Percentiles rank a stretch among this genome's conserved stretches.
These are phyloP conservation scores for Cordyceps javanica DNA, from an alignment of 2,329 filamentous ascomycete genomes.

Conservation along the genomic window DNA sequence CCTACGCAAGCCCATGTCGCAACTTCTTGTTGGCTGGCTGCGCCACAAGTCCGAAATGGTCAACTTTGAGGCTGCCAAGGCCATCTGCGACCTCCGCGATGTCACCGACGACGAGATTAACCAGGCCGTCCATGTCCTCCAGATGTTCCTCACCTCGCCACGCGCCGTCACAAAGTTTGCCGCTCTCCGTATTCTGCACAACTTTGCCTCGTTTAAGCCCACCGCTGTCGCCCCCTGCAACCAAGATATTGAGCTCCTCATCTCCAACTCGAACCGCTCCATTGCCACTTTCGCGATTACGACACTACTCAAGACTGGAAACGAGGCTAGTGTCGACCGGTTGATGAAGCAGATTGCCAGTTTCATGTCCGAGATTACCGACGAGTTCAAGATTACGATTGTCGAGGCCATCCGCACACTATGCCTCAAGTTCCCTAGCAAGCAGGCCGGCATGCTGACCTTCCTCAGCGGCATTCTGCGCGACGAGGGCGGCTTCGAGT, in stretches of 20 bases:
- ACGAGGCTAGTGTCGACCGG: slow-evolving; percentile 92
- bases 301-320: slow-evolving; percentile 94
- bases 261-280: slow-evolving; percentile 93
- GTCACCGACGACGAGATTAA: slow-evolving; percentile 86
- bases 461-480: slow-evolving; percentile 96
- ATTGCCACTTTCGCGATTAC: slow-evolving; percentile 99
- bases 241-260: slow-evolving; percentile 92
- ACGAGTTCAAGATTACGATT: slow-evolving; percentile 99
- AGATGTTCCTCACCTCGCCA: slow-evolving; percentile 93
- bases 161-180: slow-evolving; percentile 96
- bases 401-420: slow-evolving; percentile 95
- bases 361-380: slow-evolving; percentile 98
- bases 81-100: slow-evolving; percentile 90
- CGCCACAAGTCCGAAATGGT: slow-evolving; percentile 99
- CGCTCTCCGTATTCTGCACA: slow-evolving; percentile 91
- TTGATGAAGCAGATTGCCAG: slow-evolving; percentile 98
- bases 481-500: slow-evolving; percentile 96
- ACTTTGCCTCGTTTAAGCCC: slow-evolving; percentile 94
- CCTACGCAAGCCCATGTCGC: slow-evolving; percentile 92
- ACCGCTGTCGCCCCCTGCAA: slow-evolving; percentile 90
- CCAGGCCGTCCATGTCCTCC: slow-evolving; percentile 89
- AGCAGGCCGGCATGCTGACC: slow-evolving; percentile 94
- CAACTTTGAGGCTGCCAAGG: slow-evolving; percentile 98
- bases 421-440: slow-evolving; percentile 95
- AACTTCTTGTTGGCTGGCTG: slow-evolving; percentile 91